A percentile compares a stretch with the other conserved stretches of the same genome.
Evolutionary conservation across 208 protist species (phyloP).

Genomic region (Spongospora subterranea): DNA sequence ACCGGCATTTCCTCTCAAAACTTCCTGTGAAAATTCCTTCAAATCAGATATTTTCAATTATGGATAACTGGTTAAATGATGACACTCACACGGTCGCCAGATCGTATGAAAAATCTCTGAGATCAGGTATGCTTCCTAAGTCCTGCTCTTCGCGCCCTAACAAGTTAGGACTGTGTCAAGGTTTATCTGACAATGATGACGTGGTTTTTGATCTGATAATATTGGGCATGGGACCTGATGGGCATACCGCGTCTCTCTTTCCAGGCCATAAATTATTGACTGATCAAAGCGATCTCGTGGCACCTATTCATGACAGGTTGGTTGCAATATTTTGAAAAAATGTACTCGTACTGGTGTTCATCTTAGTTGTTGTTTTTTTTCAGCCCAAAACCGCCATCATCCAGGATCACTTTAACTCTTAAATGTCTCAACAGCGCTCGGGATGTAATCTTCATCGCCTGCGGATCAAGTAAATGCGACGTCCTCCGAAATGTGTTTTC

Average conservation of each 20-base stretch:
- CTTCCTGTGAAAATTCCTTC: conserved; percentile 60
- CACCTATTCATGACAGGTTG: conserved; percentile 64
- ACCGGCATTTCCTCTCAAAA: conserved; percentile 62
- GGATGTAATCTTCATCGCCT: conserved; percentile 66
- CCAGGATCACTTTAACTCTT: conserved; percentile 71
- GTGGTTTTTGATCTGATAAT: conserved; percentile 66
- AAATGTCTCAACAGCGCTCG: conserved; percentile 61
- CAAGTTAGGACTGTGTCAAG: background rate
- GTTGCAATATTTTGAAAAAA: background rate
- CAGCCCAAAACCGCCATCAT: conserved; percentile 72
- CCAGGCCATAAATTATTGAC: conserved; percentile 67
- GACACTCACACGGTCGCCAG: background rate
- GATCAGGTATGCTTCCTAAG: background rate
- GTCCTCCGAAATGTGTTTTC: background rate
- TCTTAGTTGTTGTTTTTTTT: conserved; percentile 18
- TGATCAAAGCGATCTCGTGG: conserved; percentile 56
- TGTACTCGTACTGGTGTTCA: background rate
- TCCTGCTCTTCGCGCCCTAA: background rate
- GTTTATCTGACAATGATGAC: background rate
- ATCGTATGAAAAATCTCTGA: background rate
- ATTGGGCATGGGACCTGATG: conserved; percentile 74
- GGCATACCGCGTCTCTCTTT: conserved; percentile 75
- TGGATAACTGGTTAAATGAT: background rate
- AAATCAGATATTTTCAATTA: conserved; percentile 1
- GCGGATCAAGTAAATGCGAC: conserved; percentile 66